A percentile compares a stretch with the other conserved stretches of the same genome.
phyloP scores from a whole-genome alignment of 768 basidiomycete genomes.

The Tricholoma furcatifolium region DNA sequence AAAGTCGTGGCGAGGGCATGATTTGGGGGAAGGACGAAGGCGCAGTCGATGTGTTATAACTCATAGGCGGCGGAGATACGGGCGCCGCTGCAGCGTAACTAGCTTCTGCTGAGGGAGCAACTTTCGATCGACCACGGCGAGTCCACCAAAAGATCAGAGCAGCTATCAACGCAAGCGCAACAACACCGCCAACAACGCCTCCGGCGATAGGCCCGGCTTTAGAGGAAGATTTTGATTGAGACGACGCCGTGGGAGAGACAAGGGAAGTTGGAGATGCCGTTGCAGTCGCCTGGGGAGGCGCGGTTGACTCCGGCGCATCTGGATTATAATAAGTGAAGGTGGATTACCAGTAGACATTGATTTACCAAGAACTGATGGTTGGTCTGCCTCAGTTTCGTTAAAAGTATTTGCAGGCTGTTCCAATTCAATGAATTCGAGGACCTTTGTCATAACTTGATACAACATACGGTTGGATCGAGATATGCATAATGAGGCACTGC shows the following conservation, averaged over 20 bases:
- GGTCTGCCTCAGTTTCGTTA: constrained; percentile 28
- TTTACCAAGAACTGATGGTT: constrained; percentile 20
- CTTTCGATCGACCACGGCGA: constrained; percentile 22
- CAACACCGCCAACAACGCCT: constrained; percentile 58
- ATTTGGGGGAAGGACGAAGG: constrained; percentile 13
- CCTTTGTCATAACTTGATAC: not conserved
- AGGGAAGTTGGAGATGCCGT: constrained; percentile 12
- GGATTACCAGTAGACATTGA: not conserved
- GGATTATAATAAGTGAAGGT: not conserved
- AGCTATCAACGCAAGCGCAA: constrained; percentile 42
- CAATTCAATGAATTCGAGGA: not conserved
- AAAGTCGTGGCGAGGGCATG: constrained; percentile 30
- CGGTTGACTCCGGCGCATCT: constrained; percentile 37
- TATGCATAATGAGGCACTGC: constrained; percentile 52
- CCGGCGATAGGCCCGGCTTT: constrained; percentile 58
- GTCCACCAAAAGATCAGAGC: constrained; percentile 28
- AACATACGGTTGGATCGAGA: constrained; percentile 36
- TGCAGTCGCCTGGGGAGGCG: constrained; percentile 21
- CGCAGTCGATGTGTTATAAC: constrained; percentile 10
- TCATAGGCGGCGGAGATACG: constrained; percentile 12
- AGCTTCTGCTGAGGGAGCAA: constrained; percentile 21
- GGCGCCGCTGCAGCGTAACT: constrained; percentile 13
- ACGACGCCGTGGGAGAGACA: not conserved
- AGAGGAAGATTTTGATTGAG: constrained; percentile 12
- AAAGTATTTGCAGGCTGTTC: constrained; percentile 30